phyloP scores from a whole-genome alignment of 805 yeast species.

The Danielia reshetovae region DNA sequence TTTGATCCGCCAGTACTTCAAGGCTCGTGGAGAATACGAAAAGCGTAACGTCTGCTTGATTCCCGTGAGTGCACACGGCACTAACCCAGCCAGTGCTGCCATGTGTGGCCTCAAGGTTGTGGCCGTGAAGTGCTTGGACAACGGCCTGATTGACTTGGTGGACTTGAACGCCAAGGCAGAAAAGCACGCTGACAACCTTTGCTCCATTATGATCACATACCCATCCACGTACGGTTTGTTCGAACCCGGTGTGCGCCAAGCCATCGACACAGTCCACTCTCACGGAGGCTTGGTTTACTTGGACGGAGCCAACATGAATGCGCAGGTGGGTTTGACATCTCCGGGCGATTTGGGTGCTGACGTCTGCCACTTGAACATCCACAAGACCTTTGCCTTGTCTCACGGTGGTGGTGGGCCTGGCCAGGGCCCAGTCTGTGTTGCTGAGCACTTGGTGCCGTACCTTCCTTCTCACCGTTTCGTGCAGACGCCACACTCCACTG shows the following conservation, averaged over 20 bases:
- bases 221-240: conserved; percentile 97
- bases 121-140: conserved; percentile 77
- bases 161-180: conserved; percentile 74
- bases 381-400: conserved; percentile 95
- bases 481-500: conserved; percentile 45
- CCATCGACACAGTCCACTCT: conserved; percentile 79
- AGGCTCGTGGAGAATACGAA: conserved; percentile 58
- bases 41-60: conserved; percentile 84
- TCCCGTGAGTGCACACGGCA: conserved; percentile 97
- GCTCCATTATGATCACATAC: conserved; percentile 94
- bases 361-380: conserved; percentile 94
- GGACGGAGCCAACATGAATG: conserved; percentile 99
- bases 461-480: conserved; percentile 76
- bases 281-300: conserved; percentile 94
- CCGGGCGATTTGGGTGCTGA: conserved; percentile 99
- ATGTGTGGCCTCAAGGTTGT: conserved; percentile 95
- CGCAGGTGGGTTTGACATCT: conserved; percentile 94
- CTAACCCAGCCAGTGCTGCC: conserved; percentile 97
- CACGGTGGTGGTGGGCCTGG: conserved; percentile 99
- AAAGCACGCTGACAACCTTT: conserved; percentile 64
- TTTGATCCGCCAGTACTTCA: conserved; percentile 75
- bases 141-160: conserved; percentile 81
- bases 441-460: conserved; percentile 70
- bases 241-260: conserved; percentile 84
- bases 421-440: conserved; percentile 96